Evolutionary conservation across 805 yeast species (phyloP), one percentile per base, ranked within the genome.

Genomic region (Torulaspora gathmanii): DNA sequence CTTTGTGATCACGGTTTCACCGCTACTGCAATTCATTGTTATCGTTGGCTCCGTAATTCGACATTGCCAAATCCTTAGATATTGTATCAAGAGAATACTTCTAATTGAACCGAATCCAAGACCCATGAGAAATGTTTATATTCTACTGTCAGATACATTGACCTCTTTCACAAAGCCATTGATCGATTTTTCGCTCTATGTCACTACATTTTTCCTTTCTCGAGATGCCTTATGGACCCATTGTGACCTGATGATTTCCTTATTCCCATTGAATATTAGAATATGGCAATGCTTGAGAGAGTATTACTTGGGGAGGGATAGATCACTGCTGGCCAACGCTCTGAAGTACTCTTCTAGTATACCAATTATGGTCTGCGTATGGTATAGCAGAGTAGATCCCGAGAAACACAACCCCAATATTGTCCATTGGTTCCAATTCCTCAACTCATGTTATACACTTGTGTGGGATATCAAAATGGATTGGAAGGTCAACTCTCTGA

Each of bases 391-490:
- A 25, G 47, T 45, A 4, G 38, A 46, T 15, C 49, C 52, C 16
- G 40, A 44, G 15, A 50, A 13, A 36, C 54, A 33, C 53, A 50
- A 36, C 36, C 36, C 31, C 26, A 36, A 40, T 9, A 50, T 65
- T 2, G 67, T 70, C 62, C 55, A 62, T 12, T 47, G 68, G 54
- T 68, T 69, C 55, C 79, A 74, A 47, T 57, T 82, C 1, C 56
- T 85, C 33, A 88, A 86, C 60, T 84, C 98, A 0, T 56, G 78
- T 0, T 93, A 85, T 63, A 77, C 95, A 12, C 85, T 87, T 49
- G 68, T 79, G 44, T 93, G 99, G 99, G 99, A 93, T 64, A 65
- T 91, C 10, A 75, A 75, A 40, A 79, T 79, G 74, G 99, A 93
- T 68, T 93, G 99, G 99, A 79, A 80, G 35, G 71, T 88, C 39